Conservation (phyloP, 2,329 filamentous ascomycete genomes). For the Neobulgaria alba region DNA sequence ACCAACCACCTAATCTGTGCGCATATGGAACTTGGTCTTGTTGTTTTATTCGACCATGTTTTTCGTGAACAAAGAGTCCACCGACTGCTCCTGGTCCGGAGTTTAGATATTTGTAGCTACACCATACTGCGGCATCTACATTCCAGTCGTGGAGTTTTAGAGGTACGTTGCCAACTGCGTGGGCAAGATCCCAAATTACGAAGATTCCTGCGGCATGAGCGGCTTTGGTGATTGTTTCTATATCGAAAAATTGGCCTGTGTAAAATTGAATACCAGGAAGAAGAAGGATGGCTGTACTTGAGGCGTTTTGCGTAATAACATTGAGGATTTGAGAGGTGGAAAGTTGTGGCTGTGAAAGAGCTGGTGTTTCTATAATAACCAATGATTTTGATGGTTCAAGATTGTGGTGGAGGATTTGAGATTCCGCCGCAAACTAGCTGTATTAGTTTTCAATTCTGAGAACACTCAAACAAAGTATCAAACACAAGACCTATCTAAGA, state of each 20-base stretch:
- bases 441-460: neutral
- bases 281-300: constrained; percentile 59
- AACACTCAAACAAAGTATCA: no score
- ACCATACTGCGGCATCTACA: constrained; percentile 73
- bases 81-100: constrained; percentile 67
- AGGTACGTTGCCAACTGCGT: constrained; percentile 69
- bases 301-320: constrained; percentile 57
- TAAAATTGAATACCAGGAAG: constrained; percentile 76
- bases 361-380: constrained; percentile 54
- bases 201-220: constrained; percentile 58
- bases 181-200: constrained; percentile 74
- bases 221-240: constrained; percentile 61
- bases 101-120: constrained; percentile 78
- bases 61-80: constrained; percentile 64
- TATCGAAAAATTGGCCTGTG: constrained; percentile 70
- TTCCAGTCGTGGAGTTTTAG: constrained; percentile 67
- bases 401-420: constrained; percentile 62
- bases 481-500: no score
- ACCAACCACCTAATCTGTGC: constrained; percentile 68
- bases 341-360: constrained; percentile 43
- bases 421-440: constrained; percentile 63
- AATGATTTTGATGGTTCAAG: constrained; percentile 57
- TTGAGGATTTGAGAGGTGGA: constrained; percentile 58
- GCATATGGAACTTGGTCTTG: constrained; percentile 27
- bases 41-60: constrained; percentile 21